These are phyloP conservation scores for Tubosaeta brunneosetosa DNA, from an alignment of 768 basidiomycete species.

Conservation along the genomic window DNA sequence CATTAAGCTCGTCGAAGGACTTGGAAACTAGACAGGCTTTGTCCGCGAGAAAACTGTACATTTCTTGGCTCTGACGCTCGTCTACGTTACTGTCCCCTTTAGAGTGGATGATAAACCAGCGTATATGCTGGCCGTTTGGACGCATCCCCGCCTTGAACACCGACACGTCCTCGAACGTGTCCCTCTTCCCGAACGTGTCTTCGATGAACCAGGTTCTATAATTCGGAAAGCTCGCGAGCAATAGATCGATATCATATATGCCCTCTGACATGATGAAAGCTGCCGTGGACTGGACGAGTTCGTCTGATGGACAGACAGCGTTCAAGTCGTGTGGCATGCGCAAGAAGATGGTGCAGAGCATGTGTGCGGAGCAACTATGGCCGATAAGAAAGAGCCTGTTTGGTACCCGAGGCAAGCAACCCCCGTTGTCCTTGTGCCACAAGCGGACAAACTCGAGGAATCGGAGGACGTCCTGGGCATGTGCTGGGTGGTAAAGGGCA, in stretches of 20 bases:
- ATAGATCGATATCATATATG: constrained; percentile 67
- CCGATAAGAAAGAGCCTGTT: constrained; percentile 56
- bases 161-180: constrained; percentile 48
- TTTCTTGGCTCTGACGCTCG: constrained; percentile 51
- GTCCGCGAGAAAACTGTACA: constrained; percentile 49
- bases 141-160: constrained; percentile 39
- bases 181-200: constrained; percentile 50
- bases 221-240: constrained; percentile 59
- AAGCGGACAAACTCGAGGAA: constrained; percentile 55
- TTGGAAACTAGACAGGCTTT: constrained; percentile 26
- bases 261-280: constrained; percentile 69
- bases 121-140: constrained; percentile 32
- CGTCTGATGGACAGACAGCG: constrained; percentile 39
- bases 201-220: constrained; percentile 71
- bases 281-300: constrained; percentile 42
- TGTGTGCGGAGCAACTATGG: constrained; percentile 82
- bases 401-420: constrained; percentile 34
- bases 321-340: constrained; percentile 32
- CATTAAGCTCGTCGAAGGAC: constrained; percentile 39
- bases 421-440: constrained; percentile 32
- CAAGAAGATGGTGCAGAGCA: constrained; percentile 67
- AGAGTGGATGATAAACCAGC: constrained; percentile 76
- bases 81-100: constrained; percentile 67
- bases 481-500: constrained; percentile 59
- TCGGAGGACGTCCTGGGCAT: constrained; percentile 59